Evolutionary conservation across 345 rosid genomes (phyloP).

Genomic region (Eutrema japonicum): DNA sequence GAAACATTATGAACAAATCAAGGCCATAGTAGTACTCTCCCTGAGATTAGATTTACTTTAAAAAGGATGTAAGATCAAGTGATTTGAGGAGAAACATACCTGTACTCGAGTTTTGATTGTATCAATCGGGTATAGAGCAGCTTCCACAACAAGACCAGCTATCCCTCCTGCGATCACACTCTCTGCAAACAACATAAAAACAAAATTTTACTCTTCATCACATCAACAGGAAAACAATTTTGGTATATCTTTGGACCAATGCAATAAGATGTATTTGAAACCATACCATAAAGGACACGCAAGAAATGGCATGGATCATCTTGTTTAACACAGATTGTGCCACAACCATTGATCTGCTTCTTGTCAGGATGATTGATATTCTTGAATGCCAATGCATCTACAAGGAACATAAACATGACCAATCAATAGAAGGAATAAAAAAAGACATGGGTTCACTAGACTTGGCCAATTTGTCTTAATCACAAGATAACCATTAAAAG

Average conservation of each 20-base stretch:
- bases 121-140: conserved; percentile 85
- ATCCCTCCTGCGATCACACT: conserved; percentile 72
- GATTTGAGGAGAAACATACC: conserved; percentile 40
- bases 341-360: conserved; percentile 25
- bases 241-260: not conserved
- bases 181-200: conserved; percentile 50
- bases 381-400: conserved; percentile 41
- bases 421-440: not conserved
- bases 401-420: conserved; percentile 10
- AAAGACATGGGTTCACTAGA: not conserved
- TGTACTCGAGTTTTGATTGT: conserved; percentile 87
- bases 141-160: conserved; percentile 84
- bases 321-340: conserved; percentile 27
- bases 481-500: not conserved
- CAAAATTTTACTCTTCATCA: not conserved
- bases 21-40: not conserved
- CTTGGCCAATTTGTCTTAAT: not conserved
- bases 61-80: not conserved
- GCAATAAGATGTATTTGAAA: conserved; percentile 4
- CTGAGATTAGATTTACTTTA: not conserved
- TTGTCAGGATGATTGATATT: conserved; percentile 33
- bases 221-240: not conserved
- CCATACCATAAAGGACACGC: conserved; percentile 50
- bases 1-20: not conserved
- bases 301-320: conserved; percentile 49